Conservation (phyloP, 2,329 filamentous ascomycete species). For the Fusarium anguioides region DNA sequence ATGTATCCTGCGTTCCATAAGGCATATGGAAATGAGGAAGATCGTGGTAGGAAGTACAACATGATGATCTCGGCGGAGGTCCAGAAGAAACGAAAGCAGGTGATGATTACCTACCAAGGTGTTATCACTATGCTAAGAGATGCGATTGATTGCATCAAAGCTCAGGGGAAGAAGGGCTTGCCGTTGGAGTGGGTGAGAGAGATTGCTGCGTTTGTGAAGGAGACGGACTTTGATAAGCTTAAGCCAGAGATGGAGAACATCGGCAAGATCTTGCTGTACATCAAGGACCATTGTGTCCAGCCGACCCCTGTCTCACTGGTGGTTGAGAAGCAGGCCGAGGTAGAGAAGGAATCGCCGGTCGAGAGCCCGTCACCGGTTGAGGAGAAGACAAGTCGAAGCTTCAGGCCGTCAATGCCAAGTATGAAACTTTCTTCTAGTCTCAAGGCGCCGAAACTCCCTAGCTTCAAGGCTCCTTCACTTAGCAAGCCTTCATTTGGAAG, state of each 20-base stretch:
- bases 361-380: neutral
- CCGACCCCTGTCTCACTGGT: neutral
- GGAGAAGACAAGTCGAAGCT: neutral
- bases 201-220: neutral
- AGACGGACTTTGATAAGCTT: neutral
- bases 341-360: rapidly evolving
- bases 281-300: neutral
- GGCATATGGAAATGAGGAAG: neutral
- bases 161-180: neutral
- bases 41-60: neutral
- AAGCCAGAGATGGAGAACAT: neutral
- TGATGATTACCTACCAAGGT: neutral
- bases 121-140: neutral
- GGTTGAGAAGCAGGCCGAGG: neutral
- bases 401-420: neutral
- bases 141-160: neutral
- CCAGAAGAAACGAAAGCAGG: neutral
- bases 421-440: neutral
- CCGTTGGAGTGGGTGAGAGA: neutral
- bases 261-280: neutral
- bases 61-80: conserved; percentile 5
- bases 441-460: neutral
- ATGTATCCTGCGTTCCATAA: conserved; percentile 5
- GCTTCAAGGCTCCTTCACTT: neutral
- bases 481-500: neutral